Percentiles rank a stretch among this genome's conserved stretches.
phyloP scores from a whole-genome alignment of 176 grass and related monocot genomes.

The Eragrostis curvula region DNA sequence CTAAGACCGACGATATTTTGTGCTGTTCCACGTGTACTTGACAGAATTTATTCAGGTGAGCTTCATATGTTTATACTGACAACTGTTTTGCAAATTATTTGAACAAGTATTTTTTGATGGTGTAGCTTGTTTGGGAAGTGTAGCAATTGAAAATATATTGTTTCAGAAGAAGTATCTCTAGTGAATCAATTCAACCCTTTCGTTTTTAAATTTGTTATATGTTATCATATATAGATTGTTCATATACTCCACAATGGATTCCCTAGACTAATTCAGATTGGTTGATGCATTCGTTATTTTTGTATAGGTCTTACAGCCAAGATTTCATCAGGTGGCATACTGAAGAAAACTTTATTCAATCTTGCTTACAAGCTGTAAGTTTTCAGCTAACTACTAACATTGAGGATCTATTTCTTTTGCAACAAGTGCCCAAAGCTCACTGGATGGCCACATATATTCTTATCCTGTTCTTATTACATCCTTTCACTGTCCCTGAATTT shows the following conservation, averaged over 20 bases:
- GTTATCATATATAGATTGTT: background rate
- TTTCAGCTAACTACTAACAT: conserved; percentile 18
- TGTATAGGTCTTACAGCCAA: conserved; percentile 70
- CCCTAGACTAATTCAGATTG: background rate
- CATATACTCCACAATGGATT: background rate
- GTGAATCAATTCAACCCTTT: background rate
- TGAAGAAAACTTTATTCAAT: conserved; percentile 88
- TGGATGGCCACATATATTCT: conserved; percentile 19
- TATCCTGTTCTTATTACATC: conserved; percentile 29
- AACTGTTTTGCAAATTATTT: background rate
- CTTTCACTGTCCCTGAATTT: conserved; percentile 10
- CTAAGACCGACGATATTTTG: conserved; percentile 85
- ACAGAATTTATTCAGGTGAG: conserved; percentile 91
- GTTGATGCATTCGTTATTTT: conserved; percentile 23
- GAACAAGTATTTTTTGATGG: background rate
- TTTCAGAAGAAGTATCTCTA: conserved; percentile 4
- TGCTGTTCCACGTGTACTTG: conserved; percentile 96
- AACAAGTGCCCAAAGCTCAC: background rate
- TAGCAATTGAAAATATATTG: background rate
- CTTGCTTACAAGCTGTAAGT: conserved; percentile 83
- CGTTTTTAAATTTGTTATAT: background rate
- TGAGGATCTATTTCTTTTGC: background rate
- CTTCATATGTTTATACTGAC: background rate
- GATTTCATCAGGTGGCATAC: conserved; percentile 69
- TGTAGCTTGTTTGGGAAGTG: background rate